Evolutionary conservation across 2,329 filamentous ascomycete genomes (phyloP).

Genomic region (Simplicillium sp.): DNA sequence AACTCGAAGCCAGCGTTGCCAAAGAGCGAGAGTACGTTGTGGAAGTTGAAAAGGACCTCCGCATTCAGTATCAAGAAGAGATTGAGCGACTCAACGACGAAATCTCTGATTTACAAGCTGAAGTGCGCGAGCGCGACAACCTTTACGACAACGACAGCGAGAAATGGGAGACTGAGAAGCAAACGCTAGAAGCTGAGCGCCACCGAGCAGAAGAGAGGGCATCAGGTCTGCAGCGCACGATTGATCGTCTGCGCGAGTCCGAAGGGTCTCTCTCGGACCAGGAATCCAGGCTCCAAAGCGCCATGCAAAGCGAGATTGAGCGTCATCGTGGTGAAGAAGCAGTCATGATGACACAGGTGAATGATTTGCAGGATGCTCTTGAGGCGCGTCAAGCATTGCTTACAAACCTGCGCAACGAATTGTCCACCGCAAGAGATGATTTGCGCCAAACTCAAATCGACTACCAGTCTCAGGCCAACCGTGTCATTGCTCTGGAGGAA

Average conservation of each 20-base stretch:
- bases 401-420: conserved; percentile 55
- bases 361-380: conserved; percentile 63
- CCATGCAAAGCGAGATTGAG: conserved; percentile 60
- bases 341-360: conserved; percentile 61
- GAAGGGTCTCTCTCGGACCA: conserved; percentile 60
- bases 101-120: conserved; percentile 52
- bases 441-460: conserved; percentile 59
- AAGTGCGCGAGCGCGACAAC: conserved; percentile 60
- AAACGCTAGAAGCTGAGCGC: conserved; percentile 55
- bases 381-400: conserved; percentile 55
- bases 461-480: conserved; percentile 52
- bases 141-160: conserved; percentile 63
- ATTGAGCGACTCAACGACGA: conserved; percentile 45
- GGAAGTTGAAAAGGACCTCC: conserved; percentile 51
- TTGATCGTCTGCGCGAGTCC: conserved; percentile 58
- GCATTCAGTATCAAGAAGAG: conserved; percentile 31
- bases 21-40: conserved; percentile 48
- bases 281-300: conserved; percentile 57
- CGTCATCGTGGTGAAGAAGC: conserved; percentile 65
- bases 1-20: conserved; percentile 38
- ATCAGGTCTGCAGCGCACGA: conserved; percentile 56
- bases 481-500: conserved; percentile 60
- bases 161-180: conserved; percentile 60
- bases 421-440: conserved; percentile 58
- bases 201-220: conserved; percentile 60